These are phyloP conservation scores for Coemansia reversa DNA, from an alignment of 192 early-diverging fungal genomes.

Conservation along the genomic window DNA sequence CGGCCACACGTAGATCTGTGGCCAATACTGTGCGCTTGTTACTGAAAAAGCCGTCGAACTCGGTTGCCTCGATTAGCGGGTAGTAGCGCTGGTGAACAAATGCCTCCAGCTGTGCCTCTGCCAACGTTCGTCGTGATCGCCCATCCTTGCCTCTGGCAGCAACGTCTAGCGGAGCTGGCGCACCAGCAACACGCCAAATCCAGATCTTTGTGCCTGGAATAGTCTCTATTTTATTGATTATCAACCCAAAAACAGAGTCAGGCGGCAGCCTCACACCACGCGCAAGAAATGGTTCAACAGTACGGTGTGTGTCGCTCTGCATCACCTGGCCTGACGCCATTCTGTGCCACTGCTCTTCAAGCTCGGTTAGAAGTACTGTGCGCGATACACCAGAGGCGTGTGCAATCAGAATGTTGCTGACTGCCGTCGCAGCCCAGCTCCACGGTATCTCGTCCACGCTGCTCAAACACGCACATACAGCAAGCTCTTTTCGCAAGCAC, in stretches of 20 bases:
- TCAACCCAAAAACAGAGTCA: conserved; percentile 18
- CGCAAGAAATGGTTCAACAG: conserved; percentile 29
- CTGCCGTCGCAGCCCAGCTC: conserved; percentile 28
- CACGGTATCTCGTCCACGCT: conserved; percentile 32
- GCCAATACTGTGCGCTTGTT: conserved; percentile 21
- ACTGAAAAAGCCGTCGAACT: conserved; percentile 44
- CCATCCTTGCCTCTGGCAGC: neutral
- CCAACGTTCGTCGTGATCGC: neutral
- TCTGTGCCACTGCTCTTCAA: conserved; percentile 38
- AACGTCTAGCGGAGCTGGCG: conserved; percentile 18
- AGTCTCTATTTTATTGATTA: conserved; percentile 15
- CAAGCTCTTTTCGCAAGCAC: conserved; percentile 25
- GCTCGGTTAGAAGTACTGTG: conserved; percentile 39
- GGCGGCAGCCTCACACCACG: conserved; percentile 20
- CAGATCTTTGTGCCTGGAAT: conserved; percentile 33
- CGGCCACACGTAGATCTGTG: conserved; percentile 21
- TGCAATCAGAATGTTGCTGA: conserved; percentile 15
- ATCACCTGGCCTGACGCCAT: conserved; percentile 18
- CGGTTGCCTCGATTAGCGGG: conserved; percentile 34
- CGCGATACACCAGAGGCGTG: conserved; percentile 39
- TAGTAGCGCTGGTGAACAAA: conserved; percentile 50
- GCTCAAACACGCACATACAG: conserved; percentile 6
- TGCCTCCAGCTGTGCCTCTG: conserved; percentile 24
- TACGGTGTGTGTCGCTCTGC: conserved; percentile 19
- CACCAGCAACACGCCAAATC: conserved; percentile 39